Conservation (phyloP, 2,329 filamentous ascomycete species). For the Kalmusia sp. region DNA sequence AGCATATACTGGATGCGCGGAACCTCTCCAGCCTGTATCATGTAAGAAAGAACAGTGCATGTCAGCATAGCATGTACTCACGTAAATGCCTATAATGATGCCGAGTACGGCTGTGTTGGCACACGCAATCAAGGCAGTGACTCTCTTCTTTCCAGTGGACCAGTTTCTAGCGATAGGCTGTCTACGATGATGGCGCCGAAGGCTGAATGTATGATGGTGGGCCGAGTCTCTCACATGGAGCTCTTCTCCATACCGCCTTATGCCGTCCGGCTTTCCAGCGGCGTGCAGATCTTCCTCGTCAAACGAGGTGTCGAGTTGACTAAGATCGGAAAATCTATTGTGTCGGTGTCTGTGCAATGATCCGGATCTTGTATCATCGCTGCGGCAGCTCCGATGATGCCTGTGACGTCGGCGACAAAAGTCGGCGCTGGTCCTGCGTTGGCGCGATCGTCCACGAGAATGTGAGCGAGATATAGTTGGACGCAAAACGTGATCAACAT, state of each 20-base stretch:
- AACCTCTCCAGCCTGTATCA: slow-evolving; percentile 68
- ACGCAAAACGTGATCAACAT: slow-evolving; percentile 39
- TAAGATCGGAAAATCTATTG: slow-evolving; percentile 17
- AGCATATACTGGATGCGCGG: slow-evolving; percentile 82
- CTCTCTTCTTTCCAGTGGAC: slow-evolving; percentile 71
- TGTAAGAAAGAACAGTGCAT: slow-evolving; percentile 13
- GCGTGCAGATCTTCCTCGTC: slow-evolving; percentile 24
- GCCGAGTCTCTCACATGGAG: slow-evolving; percentile 30
- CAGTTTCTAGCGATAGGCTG: slow-evolving; percentile 76
- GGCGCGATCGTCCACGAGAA: slow-evolving; percentile 32
- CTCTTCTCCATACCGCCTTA: slow-evolving; percentile 23
- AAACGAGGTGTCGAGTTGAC: slow-evolving; percentile 22
- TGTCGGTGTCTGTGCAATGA: slow-evolving; percentile 10
- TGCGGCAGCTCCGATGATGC: slow-evolving; percentile 14
- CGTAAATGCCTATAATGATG: slow-evolving; percentile 75
- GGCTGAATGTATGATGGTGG: slow-evolving; percentile 48
- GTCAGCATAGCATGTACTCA: slow-evolving; percentile 25
- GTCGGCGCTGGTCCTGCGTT: slow-evolving; percentile 13
- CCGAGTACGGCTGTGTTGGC: slow-evolving; percentile 76
- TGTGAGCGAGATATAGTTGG: slow-evolving; percentile 26
- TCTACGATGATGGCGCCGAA: slow-evolving; percentile 58
- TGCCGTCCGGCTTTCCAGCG: slow-evolving; percentile 10
- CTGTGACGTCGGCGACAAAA: slow-evolving; percentile 17
- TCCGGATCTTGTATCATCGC: slow-evolving; percentile 13
- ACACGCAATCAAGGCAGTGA: slow-evolving; percentile 73